phyloP scores from a whole-genome alignment of 768 basidiomycete species.

The Rhizopogon roseolus region DNA sequence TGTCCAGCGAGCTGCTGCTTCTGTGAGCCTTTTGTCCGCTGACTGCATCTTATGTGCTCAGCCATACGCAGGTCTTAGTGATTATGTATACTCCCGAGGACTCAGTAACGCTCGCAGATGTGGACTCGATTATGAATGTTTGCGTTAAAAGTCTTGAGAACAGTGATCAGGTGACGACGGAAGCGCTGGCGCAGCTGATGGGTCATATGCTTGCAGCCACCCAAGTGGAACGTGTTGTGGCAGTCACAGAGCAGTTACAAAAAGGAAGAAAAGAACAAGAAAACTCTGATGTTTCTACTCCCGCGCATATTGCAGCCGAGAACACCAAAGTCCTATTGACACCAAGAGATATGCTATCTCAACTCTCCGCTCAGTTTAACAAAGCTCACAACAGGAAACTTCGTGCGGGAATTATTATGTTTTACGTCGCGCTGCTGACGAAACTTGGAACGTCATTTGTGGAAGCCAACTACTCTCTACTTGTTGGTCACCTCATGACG shows the following conservation, averaged over 20 bases:
- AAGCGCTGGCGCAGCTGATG: slow-evolving; percentile 70
- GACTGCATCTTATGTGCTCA: slow-evolving; percentile 11
- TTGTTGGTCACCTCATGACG: slow-evolving; percentile 72
- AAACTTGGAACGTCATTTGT: slow-evolving; percentile 74
- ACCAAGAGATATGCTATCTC: slow-evolving; percentile 75
- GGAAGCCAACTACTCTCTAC: slow-evolving; percentile 76
- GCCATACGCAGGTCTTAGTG: slow-evolving; percentile 40
- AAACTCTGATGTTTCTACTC: slow-evolving; percentile 50
- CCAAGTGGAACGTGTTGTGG: slow-evolving; percentile 58
- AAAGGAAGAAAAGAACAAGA: slow-evolving; percentile 62
- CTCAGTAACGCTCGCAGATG: slow-evolving; percentile 57
- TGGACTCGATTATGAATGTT: slow-evolving; percentile 67
- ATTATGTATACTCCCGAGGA: slow-evolving; percentile 56
- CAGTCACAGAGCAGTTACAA: slow-evolving; percentile 42
- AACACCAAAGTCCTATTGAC: slow-evolving; percentile 65
- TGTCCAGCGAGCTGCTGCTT: slow-evolving; percentile 79
- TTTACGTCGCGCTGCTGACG: slow-evolving; percentile 75
- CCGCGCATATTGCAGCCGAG: slow-evolving; percentile 43
- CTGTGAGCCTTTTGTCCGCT: slow-evolving; percentile 40
- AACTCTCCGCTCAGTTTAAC: slow-evolving; percentile 79
- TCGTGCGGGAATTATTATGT: slow-evolving; percentile 84
- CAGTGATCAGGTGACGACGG: slow-evolving; percentile 81
- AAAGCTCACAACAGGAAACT: slow-evolving; percentile 66
- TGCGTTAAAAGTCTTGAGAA: slow-evolving; percentile 74
- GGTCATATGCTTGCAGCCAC: slow-evolving; percentile 83